phyloP scores from a whole-genome alignment of 148 eudicot species.

The Chenopodium formosanum region DNA sequence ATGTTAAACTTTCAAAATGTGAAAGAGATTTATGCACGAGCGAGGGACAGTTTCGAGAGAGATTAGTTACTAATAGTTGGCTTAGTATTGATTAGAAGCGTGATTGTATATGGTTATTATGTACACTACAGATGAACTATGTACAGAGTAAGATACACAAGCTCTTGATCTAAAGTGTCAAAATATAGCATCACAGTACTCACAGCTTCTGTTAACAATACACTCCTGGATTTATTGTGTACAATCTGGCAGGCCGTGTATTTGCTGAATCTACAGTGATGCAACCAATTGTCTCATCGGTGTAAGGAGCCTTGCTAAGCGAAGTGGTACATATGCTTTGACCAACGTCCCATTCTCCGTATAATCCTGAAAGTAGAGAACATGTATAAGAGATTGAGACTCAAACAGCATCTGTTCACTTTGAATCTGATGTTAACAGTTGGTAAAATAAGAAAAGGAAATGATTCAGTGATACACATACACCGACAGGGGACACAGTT shows the following conservation, averaged over 20 bases:
- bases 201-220: not conserved
- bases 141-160: conserved; percentile 16
- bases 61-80: conserved; percentile 6
- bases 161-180: not conserved
- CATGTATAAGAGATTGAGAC: not conserved
- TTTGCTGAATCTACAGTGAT: conserved; percentile 16
- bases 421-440: not conserved
- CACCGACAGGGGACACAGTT: not conserved
- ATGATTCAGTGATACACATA: not conserved
- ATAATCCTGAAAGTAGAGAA: conserved; percentile 52
- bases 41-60: not conserved
- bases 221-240: not conserved
- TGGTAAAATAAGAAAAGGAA: not conserved
- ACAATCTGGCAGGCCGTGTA: not conserved
- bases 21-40: not conserved
- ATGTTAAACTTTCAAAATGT: not conserved
- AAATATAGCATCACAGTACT: not conserved
- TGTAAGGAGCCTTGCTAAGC: conserved; percentile 85
- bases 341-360: conserved; percentile 78
- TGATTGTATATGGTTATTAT: conserved; percentile 2
- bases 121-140: conserved; percentile 20
- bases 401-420: not conserved
- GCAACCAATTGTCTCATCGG: conserved; percentile 78
- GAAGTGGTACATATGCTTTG: conserved; percentile 84
- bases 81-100: conserved; percentile 8